Conservation (phyloP, 192 early-diverging fungal species). For the Backusella luteola region DNA sequence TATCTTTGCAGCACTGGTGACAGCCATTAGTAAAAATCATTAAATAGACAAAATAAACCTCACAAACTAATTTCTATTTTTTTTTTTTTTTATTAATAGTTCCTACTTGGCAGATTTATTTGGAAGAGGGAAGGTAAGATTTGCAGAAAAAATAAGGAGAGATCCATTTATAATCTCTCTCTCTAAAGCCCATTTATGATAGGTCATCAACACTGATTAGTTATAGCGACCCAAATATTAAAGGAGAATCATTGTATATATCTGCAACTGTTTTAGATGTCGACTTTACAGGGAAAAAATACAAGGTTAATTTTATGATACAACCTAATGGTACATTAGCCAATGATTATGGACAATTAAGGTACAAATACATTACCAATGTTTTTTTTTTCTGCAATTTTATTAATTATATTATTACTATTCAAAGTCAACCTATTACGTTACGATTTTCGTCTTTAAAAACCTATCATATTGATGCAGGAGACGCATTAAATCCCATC, state of each 20-base stretch:
- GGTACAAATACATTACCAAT: not conserved
- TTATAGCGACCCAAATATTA: slow-evolving; percentile 27
- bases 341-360: slow-evolving; percentile 38
- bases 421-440: slow-evolving; percentile 20
- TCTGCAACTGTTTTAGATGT: slow-evolving; percentile 42
- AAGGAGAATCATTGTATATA: slow-evolving; percentile 33
- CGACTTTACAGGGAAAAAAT: slow-evolving; percentile 47
- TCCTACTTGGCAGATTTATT: slow-evolving; percentile 34
- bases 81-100: not conserved
- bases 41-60: not conserved
- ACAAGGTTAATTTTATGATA: slow-evolving; percentile 42
- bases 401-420: not conserved
- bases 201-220: slow-evolving; percentile 24
- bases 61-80: not conserved
- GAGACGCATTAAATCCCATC: slow-evolving; percentile 23
- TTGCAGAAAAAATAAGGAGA: not conserved
- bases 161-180: not conserved
- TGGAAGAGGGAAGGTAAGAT: slow-evolving; percentile 31
- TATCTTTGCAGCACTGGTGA: slow-evolving; percentile 5
- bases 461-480: slow-evolving; percentile 16
- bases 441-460: slow-evolving; percentile 22
- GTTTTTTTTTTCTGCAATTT: not conserved
- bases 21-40: slow-evolving; percentile 16
- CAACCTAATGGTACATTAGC: slow-evolving; percentile 43
- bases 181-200: not conserved